phyloP scores from a whole-genome alignment of 2,329 filamentous ascomycete genomes.

The Colletotrichum brevisporum region DNA sequence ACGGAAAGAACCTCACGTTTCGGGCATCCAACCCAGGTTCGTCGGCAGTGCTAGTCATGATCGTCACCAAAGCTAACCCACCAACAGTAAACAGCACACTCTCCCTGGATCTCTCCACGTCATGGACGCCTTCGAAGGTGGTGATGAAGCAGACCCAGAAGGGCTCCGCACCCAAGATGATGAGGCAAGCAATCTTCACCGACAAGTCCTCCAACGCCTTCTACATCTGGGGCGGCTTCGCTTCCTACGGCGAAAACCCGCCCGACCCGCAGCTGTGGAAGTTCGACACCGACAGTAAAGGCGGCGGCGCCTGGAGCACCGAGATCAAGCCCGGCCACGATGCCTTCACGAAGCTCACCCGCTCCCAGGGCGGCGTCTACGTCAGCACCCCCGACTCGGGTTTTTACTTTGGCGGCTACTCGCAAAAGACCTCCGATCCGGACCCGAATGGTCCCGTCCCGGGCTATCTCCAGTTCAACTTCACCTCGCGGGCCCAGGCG shows the following conservation, averaged over 20 bases:
- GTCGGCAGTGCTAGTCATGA: neutral
- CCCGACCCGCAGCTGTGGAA: conserved; percentile 34
- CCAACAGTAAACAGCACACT: conserved; percentile 39
- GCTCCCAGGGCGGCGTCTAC: conserved; percentile 27
- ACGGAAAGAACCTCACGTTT: conserved; percentile 18
- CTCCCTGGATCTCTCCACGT: conserved; percentile 40
- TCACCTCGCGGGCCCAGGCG: conserved; percentile 21
- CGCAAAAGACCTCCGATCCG: conserved; percentile 14
- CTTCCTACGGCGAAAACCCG: conserved; percentile 12
- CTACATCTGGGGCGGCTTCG: conserved; percentile 42
- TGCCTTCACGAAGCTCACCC: conserved; percentile 25
- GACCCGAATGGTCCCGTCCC: conserved; percentile 24
- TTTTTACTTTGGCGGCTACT: conserved; percentile 39
- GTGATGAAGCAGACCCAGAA: conserved; percentile 31
- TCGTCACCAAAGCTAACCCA: neutral
- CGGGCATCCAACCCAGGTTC: conserved; percentile 13
- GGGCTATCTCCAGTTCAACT: conserved; percentile 38
- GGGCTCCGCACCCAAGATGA: conserved; percentile 30
- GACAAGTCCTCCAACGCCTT: conserved; percentile 22
- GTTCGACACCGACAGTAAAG: conserved; percentile 35
- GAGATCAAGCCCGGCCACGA: conserved; percentile 29
- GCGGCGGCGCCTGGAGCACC: conserved; percentile 39
- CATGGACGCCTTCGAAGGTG: conserved; percentile 35
- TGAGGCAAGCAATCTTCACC: conserved; percentile 33
- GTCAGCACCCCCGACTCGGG: conserved; percentile 37